Percentiles rank a stretch among this genome's conserved stretches.
These are phyloP conservation scores for Schwanniomyces sp. DNA, from an alignment of 805 yeast genomes.

Conservation along the genomic window DNA sequence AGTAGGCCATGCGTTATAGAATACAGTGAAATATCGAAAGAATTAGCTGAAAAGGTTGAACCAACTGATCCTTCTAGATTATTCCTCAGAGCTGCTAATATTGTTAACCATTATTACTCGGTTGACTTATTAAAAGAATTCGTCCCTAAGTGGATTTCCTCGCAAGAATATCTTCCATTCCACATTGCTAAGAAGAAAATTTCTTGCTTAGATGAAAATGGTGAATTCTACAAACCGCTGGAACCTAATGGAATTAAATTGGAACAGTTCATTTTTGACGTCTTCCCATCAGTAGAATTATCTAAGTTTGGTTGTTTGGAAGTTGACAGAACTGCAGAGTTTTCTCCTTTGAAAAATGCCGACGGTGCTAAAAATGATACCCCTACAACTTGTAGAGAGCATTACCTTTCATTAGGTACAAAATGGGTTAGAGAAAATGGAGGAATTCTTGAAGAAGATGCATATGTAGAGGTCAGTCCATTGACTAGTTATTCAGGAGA, in stretches of 20 bases:
- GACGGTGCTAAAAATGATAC: constrained; percentile 80
- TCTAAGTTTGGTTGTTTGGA: constrained; percentile 85
- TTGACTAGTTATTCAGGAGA: constrained; percentile 75
- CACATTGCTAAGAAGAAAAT: constrained; percentile 94
- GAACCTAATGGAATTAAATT: constrained; percentile 88
- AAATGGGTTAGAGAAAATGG: constrained; percentile 74
- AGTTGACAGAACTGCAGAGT: constrained; percentile 81
- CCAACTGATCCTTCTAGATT: constrained; percentile 52
- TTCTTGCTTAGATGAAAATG: constrained; percentile 48
- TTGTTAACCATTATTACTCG: constrained; percentile 94
- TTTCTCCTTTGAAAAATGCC: constrained; percentile 92
- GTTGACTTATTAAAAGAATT: constrained; percentile 62
- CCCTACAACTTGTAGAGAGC: constrained; percentile 74
- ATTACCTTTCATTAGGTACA: constrained; percentile 65
- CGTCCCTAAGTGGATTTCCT: constrained; percentile 69
- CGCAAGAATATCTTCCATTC: constrained; percentile 74
- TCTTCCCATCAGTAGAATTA: constrained; percentile 76
- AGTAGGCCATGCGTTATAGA: constrained; percentile 87
- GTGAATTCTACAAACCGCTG: constrained; percentile 56
- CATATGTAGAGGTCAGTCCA: constrained; percentile 75
- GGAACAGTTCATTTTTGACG: constrained; percentile 97
- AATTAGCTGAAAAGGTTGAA: constrained; percentile 67
- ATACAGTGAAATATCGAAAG: constrained; percentile 83
- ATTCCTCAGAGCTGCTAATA: constrained; percentile 88
- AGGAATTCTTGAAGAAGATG: constrained; percentile 50